A percentile compares a stretch with the other conserved stretches of the same genome.
Conservation (phyloP, 2,329 filamentous ascomycete genomes). For the Phaeosphaeria sp. region DNA sequence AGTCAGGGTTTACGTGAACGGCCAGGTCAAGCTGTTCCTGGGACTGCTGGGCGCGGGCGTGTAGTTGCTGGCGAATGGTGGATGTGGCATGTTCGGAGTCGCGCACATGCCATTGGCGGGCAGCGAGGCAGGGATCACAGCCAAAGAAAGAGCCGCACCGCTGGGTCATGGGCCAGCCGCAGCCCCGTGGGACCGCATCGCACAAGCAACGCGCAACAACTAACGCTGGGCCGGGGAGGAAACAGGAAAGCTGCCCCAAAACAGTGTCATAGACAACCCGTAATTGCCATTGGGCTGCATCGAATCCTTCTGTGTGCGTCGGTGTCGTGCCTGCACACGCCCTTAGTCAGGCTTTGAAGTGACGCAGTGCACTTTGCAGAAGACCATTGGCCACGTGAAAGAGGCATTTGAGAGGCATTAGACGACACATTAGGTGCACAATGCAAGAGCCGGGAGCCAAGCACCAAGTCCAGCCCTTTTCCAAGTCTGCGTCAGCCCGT, state of each 20-base stretch:
- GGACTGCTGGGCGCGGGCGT: neutral
- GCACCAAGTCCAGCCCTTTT: neutral
- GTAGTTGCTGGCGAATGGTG: conserved; percentile 9
- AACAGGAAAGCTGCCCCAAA: neutral
- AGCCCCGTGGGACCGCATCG: neutral
- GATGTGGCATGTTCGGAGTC: conserved; percentile 24
- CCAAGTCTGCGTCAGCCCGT: neutral
- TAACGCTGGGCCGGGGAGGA: neutral
- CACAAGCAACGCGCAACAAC: neutral
- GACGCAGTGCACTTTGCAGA: neutral
- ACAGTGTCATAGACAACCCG: neutral
- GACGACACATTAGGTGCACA: no score
- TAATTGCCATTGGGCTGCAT: neutral
- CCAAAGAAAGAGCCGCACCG: neutral
- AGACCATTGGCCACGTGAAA: no score
- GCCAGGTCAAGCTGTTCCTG: neutral
- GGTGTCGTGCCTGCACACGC: neutral
- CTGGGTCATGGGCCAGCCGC: neutral
- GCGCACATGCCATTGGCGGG: neutral
- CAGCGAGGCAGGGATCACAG: neutral
- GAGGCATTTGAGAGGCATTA: neutral
- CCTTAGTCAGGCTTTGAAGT: neutral
- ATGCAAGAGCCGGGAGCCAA: neutral
- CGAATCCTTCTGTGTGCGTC: neutral
- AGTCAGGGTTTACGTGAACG: neutral